Evolutionary conservation across 345 rosid species (phyloP).

Genomic region (Punica granatum): DNA sequence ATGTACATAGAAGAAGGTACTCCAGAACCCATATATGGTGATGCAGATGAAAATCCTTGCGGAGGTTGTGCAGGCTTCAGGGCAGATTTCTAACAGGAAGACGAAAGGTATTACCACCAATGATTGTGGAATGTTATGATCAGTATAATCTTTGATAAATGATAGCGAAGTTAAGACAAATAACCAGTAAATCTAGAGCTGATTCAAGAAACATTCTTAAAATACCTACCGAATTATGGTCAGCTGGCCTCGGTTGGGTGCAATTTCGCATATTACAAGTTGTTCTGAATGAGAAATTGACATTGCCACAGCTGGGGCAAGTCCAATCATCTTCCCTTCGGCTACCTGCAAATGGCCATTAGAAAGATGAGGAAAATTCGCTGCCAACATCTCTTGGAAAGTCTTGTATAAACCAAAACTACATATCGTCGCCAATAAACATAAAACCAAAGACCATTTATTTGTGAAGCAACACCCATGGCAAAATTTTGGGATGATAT

Average conservation of each 20-base stretch:
- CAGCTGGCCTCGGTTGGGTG: conserved; percentile 94
- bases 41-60: conserved; percentile 55
- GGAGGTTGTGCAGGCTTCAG: conserved; percentile 67
- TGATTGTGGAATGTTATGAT: neutral
- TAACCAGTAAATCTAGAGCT: neutral
- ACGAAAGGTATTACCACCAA: neutral
- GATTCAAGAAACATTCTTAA: neutral
- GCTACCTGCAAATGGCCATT: conserved; percentile 42
- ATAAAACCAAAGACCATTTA: neutral
- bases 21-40: conserved; percentile 76
- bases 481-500: neutral
- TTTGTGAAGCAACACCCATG: neutral
- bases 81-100: conserved; percentile 57
- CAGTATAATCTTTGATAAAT: neutral
- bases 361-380: conserved; percentile 1
- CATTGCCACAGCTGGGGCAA: conserved; percentile 96
- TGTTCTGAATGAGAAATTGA: conserved; percentile 91
- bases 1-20: conserved; percentile 73
- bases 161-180: neutral
- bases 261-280: conserved; percentile 99
- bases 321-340: conserved; percentile 99
- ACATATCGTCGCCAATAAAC: neutral
- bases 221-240: conserved; percentile 50
- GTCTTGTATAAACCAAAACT: neutral
- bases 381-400: neutral